phyloP scores from a whole-genome alignment of 1,284 basidiomycete species.

The Heterobasidion irregulare region DNA sequence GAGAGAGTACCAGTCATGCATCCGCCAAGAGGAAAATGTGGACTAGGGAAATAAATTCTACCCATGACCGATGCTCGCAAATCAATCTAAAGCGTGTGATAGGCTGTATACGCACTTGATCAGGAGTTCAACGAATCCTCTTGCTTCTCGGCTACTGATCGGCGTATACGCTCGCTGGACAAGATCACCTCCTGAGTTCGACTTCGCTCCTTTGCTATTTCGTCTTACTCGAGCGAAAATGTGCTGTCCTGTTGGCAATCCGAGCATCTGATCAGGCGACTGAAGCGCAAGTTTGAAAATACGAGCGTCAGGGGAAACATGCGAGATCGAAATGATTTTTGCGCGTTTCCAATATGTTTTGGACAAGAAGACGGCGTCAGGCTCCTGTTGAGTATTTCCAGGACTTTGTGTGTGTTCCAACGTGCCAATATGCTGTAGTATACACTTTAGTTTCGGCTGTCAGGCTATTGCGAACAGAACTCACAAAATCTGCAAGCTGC shows the following conservation, averaged over 20 bases:
- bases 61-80: background rate
- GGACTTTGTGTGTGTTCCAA: background rate
- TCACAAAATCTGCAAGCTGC: constrained; percentile 34
- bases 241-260: constrained; percentile 60
- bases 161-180: background rate
- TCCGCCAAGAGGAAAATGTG: background rate
- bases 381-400: background rate
- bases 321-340: constrained; percentile 20
- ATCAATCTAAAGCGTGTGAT: background rate
- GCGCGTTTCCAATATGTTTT: background rate
- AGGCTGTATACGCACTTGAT: background rate
- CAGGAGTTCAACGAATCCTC: background rate
- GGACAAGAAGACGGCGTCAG: background rate
- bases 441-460: constrained; percentile 4
- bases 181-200: background rate
- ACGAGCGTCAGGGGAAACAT: constrained; percentile 39
- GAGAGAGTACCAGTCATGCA: background rate
- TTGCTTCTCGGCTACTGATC: background rate
- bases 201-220: background rate
- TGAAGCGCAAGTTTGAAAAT: constrained; percentile 49
- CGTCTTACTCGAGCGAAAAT: constrained; percentile 40
- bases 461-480: constrained; percentile 4
- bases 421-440: constrained; percentile 9
- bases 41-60: background rate
- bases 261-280: constrained; percentile 34